phyloP scores from a whole-genome alignment of 257 asterid genomes.

The Linaria vulgaris region DNA sequence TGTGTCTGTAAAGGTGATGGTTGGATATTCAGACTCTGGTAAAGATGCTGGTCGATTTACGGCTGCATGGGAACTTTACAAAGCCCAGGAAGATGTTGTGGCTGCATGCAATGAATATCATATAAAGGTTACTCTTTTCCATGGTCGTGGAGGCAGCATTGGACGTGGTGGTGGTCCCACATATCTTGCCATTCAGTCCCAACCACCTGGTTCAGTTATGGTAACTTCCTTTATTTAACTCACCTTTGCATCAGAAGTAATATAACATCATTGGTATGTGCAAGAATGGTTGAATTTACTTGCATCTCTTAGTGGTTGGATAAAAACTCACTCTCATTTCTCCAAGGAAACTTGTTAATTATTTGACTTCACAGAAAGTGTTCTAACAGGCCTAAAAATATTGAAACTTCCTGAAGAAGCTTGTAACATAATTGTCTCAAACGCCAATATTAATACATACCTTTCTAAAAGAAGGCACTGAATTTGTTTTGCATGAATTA shows the following conservation, averaged over 20 bases:
- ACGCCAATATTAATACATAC: no score
- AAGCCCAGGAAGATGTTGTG: conserved; percentile 95
- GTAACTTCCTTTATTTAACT: conserved; percentile 37
- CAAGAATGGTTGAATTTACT: no score
- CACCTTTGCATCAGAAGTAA: no score
- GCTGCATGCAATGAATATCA: conserved; percentile 90
- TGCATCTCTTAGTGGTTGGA: not conserved
- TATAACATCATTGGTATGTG: no score
- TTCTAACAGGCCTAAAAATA: no score
- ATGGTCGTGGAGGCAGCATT: conserved; percentile 99
- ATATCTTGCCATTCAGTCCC: conserved; percentile 92
- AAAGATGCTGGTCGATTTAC: conserved; percentile 97
- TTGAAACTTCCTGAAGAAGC: no score
- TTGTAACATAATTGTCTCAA: no score
- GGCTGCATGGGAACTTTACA: conserved; percentile 99
- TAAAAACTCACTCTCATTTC: not conserved
- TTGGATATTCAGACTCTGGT: conserved; percentile 97
- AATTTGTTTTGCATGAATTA: conserved; percentile 18
- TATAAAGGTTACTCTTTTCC: conserved; percentile 88
- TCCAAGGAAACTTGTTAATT: no score
- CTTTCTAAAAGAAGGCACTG: not conserved
- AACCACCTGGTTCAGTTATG: conserved; percentile 98
- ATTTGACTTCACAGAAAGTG: no score
- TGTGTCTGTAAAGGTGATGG: conserved; percentile 70
- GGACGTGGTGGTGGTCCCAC: conserved; percentile 99